Base-by-base conservation (phyloP, 805 yeast species). In the Monosporozyma servazzii region DNA sequence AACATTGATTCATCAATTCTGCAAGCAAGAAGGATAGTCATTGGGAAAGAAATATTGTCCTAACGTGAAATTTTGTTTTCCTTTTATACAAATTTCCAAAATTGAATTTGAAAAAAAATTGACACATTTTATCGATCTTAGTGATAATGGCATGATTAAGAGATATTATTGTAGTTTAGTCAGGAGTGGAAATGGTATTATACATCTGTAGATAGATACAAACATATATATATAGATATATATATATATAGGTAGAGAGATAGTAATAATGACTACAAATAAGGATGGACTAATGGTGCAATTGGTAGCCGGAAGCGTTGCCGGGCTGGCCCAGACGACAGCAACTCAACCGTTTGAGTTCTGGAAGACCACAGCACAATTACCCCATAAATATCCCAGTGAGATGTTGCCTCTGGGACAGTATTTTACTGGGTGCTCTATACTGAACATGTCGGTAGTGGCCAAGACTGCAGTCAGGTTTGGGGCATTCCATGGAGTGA, bases 401-500 rank as follows among this genome's bases (percentile, higher is more conserved):
- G 31, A 10, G 40, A 21, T 21, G 36, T 55, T 5, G 54, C 48
- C 54, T 7, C 57, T 70, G n/a, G 71, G 68, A 47, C 57, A 60
- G 30, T 71, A 66, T 54, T 71, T 72, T 53, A 63, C 72, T 23
- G 97, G 98, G 1, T 79, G 87, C 58, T 78, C 86, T 48, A 88
- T 95, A 0, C 67, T 88, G 53, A 84, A 88, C 37, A 56, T 81
- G 0, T 96, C 96, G 4, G 81, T 82, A 53, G 75, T 87, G 0
- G 60, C 82, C 50, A 90, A 89, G 66, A 83, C 95, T 4, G 73
- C 79, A 6, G 78, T 88, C 6, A 70, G 98, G 51, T 81, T 90
- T 60, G 71, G 82, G 25, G 77, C 84, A 47, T 91, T 86, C 71
- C 23, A 37, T 37, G 41, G 41, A 21, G 21, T 37, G 23, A 37